Evolutionary conservation across 2,329 filamentous ascomycete species (phyloP), one percentile per base, ranked within the genome.

Genomic region (Hypoxylon sp.): DNA sequence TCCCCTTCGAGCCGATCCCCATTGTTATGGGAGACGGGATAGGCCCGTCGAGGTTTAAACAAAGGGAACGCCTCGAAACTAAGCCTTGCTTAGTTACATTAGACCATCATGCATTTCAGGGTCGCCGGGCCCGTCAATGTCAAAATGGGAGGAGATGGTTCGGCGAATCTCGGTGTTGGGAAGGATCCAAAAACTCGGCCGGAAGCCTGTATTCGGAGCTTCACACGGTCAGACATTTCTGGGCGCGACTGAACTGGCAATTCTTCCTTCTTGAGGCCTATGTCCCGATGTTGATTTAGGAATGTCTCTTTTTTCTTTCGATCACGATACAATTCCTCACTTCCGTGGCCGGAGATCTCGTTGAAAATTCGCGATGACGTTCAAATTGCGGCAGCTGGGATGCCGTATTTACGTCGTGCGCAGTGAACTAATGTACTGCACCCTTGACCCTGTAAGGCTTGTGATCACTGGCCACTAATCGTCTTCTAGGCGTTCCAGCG

Each of bases 151-250:
- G 58, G 61, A 55, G 55, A 58, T 62, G 55, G 23, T 31, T 64
- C 61, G 61, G 61, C 50, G 55, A 61, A 64, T 59, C 48, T 64
- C 61, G 61, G 61, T 52, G 58, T 64, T 48, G 21, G n/a, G 20
- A 18, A 49, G 38, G 61, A 50, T 40, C 61, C 61, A 64, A 58
- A 59, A 37, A 8, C n/a, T n/a, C n/a, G 55, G 48, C 61, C 61
- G 61, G 60, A 48, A 51, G 51, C 58, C 47, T 56, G 41, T 23
- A 48, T 15, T 58, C 54, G 61, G 60, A 33, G 55, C 58, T 48
- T n/a, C n/a, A 58, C 40, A 60, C 51, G 54, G 59, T 29, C 58
- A 17, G n/a, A 49, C 53, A 46, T 56, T 59, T 33, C 35, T 58
- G 21, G 37, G 20, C 55, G 55, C 54, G 58, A 27, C 24, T 42